These are phyloP conservation scores for Tetradesmus lagerheimii DNA, from an alignment of 139 green algal genomes.

Conservation along the genomic window DNA sequence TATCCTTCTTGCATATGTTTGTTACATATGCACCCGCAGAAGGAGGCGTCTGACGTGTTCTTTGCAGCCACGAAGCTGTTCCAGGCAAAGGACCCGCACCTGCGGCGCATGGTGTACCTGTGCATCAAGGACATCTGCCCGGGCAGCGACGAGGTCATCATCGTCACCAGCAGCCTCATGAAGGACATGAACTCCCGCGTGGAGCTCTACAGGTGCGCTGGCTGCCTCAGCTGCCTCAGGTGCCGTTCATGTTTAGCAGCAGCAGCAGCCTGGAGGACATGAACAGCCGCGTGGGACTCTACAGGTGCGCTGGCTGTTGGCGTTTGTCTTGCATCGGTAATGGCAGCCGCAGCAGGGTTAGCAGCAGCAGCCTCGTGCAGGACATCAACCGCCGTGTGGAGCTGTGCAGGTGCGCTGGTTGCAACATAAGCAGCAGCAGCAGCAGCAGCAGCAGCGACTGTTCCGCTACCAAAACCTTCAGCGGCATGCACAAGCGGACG, in stretches of 20 bases:
- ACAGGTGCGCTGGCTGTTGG: neutral
- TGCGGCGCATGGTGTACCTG: constrained; percentile 98
- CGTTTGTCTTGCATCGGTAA: neutral
- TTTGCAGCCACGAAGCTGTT: constrained; percentile 99
- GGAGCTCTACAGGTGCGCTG: constrained; percentile 88
- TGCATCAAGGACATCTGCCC: constrained; percentile 99
- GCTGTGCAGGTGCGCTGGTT: constrained; percentile 78
- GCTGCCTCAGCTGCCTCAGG: neutral
- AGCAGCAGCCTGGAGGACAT: neutral
- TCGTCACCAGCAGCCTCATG: constrained; percentile 98
- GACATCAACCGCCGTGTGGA: constrained; percentile 98
- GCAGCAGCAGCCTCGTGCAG: constrained; percentile 94
- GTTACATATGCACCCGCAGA: constrained; percentile 86
- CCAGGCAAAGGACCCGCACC: constrained; percentile 94
- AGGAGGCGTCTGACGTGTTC: constrained; percentile 98
- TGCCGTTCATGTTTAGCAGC: neutral
- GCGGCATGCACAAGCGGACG: constrained; percentile 99
- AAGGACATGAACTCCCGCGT: constrained; percentile 99
- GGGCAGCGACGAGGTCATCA: constrained; percentile 96
- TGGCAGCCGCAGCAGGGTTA: neutral
- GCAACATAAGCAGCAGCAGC: constrained; percentile 97
- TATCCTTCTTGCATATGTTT: neutral
- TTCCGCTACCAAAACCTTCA: constrained; percentile 97
- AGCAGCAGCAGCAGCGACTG: constrained; percentile 95
- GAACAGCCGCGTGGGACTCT: neutral